Evolutionary conservation across 805 yeast species (phyloP).

Genomic region (Saccharomyces kudriavzevii): DNA sequence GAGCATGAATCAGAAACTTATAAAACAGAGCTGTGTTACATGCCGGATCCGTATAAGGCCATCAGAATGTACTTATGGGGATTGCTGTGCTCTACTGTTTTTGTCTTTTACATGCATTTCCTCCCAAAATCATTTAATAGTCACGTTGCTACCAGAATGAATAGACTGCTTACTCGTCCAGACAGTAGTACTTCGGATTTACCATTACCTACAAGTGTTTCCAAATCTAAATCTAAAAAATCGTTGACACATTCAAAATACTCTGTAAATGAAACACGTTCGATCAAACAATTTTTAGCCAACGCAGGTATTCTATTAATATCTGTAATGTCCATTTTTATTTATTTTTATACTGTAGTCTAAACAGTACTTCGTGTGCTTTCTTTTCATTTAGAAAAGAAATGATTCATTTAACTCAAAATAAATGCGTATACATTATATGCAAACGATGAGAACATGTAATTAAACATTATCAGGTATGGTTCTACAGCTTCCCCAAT

Average conservation of each 20-base stretch:
- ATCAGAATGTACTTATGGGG: slow-evolving; percentile 30
- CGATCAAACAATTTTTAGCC: slow-evolving; percentile 3
- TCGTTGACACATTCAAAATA: slow-evolving; percentile 1
- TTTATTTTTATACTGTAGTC: slow-evolving; percentile 4
- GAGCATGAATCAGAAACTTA: slow-evolving; percentile 18
- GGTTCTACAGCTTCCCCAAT: neutral
- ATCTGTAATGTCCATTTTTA: slow-evolving; percentile 5
- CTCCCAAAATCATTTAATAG: slow-evolving; percentile 25
- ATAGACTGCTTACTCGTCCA: neutral
- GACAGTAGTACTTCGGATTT: slow-evolving; percentile 1
- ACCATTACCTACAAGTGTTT: slow-evolving; percentile 19
- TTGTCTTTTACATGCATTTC: slow-evolving; percentile 21
- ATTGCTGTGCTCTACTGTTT: slow-evolving; percentile 13
- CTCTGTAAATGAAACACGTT: slow-evolving; percentile 4
- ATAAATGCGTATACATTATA: neutral
- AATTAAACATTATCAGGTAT: neutral
- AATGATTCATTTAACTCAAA: neutral
- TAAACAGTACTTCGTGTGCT: neutral
- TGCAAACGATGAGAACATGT: neutral
- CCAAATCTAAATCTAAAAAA: neutral
- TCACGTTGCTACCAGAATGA: slow-evolving; percentile 6
- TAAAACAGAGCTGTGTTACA: slow-evolving; percentile 44
- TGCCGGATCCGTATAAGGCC: slow-evolving; percentile 48
- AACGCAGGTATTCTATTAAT: slow-evolving; percentile 5
- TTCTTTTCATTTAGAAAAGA: neutral